A percentile compares a stretch with the other conserved stretches of the same genome.
These are phyloP conservation scores for Colletotrichum sp. DNA, from an alignment of 2,329 filamentous ascomycete species.

Conservation along the genomic window DNA sequence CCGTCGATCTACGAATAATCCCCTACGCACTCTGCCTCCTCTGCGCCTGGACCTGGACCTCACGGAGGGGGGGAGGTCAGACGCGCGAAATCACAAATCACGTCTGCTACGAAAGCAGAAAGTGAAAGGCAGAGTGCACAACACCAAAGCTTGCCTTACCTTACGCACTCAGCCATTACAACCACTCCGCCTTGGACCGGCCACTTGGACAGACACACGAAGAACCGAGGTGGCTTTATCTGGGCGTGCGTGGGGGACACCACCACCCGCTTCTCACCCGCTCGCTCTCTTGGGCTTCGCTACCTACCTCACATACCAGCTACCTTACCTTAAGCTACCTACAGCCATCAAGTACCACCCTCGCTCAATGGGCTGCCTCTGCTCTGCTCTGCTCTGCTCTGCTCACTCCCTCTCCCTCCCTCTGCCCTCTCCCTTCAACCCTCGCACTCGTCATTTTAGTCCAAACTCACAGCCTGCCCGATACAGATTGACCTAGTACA, in stretches of 20 bases:
- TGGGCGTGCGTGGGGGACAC: background rate
- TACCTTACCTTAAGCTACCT: background rate
- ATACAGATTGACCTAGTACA: background rate
- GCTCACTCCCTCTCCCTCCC: background rate
- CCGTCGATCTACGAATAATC: constrained; percentile 15
- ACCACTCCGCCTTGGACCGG: background rate
- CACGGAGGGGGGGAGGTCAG: background rate
- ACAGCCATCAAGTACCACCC: background rate
- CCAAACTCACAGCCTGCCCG: background rate
- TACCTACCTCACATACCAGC: background rate
- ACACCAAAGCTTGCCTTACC: background rate
- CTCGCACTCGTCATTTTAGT: background rate
- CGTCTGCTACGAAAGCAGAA: background rate
- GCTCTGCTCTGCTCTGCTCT: background rate
- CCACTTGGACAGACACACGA: background rate
- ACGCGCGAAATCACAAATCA: background rate
- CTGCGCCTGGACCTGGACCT: background rate
- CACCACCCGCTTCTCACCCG: background rate
- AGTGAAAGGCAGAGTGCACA: background rate
- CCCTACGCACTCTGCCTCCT: background rate
- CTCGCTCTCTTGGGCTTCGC: background rate
- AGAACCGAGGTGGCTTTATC: background rate
- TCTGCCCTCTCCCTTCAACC: background rate
- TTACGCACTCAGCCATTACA: background rate
- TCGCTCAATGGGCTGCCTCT: background rate